phyloP scores from a whole-genome alignment of 169 alveolate genomes.

The Plasmodium billcollinsi region DNA sequence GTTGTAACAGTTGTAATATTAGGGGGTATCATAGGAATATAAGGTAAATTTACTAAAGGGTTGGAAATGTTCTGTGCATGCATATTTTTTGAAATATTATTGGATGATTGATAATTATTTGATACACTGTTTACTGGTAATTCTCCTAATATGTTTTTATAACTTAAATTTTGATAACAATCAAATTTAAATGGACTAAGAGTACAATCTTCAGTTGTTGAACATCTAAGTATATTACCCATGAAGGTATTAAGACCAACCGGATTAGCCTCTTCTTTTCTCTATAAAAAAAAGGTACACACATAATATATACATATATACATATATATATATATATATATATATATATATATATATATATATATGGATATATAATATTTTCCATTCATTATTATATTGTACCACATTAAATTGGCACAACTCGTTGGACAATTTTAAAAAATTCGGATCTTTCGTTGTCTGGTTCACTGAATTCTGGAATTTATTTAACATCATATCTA shows the following conservation, averaged over 20 bases:
- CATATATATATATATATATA: slow-evolving; percentile 1
- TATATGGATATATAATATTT: background rate
- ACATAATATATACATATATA: background rate
- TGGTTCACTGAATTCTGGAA: slow-evolving; percentile 30
- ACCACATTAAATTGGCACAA: slow-evolving; percentile 35
- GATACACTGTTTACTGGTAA: background rate
- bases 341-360: background rate
- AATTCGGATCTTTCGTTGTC: slow-evolving; percentile 11
- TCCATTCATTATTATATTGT: background rate
- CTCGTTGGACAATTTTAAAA: slow-evolving; percentile 18
- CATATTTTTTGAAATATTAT: slow-evolving; percentile 27
- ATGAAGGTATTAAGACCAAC: slow-evolving; percentile 14
- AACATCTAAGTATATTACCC: slow-evolving; percentile 27
- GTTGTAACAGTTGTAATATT: background rate
- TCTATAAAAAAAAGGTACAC: slow-evolving; percentile 7
- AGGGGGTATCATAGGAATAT: slow-evolving; percentile 33
- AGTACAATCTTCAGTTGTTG: slow-evolving; percentile 33
- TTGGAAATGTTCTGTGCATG: slow-evolving; percentile 47
- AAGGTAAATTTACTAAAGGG: slow-evolving; percentile 40
- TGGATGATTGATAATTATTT: slow-evolving; percentile 29
- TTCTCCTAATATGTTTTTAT: slow-evolving; percentile 47
- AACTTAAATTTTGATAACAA: slow-evolving; percentile 12
- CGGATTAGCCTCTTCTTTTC: background rate
- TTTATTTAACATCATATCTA: slow-evolving; percentile 50
- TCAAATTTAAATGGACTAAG: slow-evolving; percentile 38